Percentiles rank a stretch among this genome's conserved stretches.
Evolutionary conservation across 345 rosid species (phyloP).

Genomic region (Heritiera littoralis): DNA sequence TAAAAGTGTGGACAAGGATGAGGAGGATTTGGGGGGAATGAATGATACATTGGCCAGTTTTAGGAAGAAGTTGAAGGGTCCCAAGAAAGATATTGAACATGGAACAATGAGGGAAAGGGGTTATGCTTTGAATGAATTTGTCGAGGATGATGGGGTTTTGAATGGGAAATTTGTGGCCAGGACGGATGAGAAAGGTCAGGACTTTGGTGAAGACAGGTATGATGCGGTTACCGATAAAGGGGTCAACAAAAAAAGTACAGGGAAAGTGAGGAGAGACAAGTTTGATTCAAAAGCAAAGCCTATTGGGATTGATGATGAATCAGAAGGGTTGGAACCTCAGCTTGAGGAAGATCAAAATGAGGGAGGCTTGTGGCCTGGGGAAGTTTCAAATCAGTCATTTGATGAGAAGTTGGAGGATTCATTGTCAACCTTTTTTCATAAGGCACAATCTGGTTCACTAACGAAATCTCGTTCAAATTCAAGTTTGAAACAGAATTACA

Average conservation of each 20-base stretch:
- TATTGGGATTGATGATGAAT: slow-evolving; percentile 26
- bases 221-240: slow-evolving; percentile 33
- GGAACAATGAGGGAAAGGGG: slow-evolving; percentile 35
- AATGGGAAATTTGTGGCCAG: slow-evolving; percentile 19
- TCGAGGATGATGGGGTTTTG: slow-evolving; percentile 33
- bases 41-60: slow-evolving; percentile 91
- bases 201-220: slow-evolving; percentile 30
- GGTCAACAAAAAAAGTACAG: slow-evolving; percentile 30
- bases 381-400: slow-evolving; percentile 24
- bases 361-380: slow-evolving; percentile 30
- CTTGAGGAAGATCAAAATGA: slow-evolving; percentile 29
- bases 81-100: slow-evolving; percentile 60
- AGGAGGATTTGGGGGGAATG: slow-evolving; percentile 77
- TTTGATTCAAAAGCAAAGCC: slow-evolving; percentile 24
- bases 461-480: slow-evolving; percentile 30
- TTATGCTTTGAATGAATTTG: slow-evolving; percentile 26
- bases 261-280: slow-evolving; percentile 30
- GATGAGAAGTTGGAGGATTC: slow-evolving; percentile 47
- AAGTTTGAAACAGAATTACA: slow-evolving; percentile 28
- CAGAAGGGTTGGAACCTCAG: slow-evolving; percentile 22
- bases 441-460: slow-evolving; percentile 37
- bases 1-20: slow-evolving; percentile 36
- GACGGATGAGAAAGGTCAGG: slow-evolving; percentile 33
- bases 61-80: slow-evolving; percentile 83
- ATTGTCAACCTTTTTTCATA: slow-evolving; percentile 32